Conservation (phyloP, 2,329 filamentous ascomycete species). For the Thyridium curvatum region DNA sequence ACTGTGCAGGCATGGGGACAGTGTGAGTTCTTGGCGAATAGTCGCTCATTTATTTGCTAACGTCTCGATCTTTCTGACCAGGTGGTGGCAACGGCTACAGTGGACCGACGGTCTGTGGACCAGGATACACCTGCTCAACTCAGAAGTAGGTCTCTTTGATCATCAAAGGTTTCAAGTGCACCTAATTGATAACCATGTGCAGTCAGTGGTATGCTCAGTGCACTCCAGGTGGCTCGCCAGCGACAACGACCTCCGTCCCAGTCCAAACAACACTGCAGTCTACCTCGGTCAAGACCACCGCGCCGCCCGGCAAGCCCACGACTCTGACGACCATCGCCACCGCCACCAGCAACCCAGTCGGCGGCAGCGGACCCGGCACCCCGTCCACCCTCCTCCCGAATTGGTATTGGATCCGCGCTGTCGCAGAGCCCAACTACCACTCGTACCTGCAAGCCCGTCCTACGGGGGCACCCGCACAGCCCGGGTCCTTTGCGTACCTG, state of each 20-base stretch:
- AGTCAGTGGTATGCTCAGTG: slow-evolving; percentile 11
- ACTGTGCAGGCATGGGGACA: too few species aligned
- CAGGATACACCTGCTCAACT: slow-evolving; percentile 12
- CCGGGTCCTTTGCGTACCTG: slow-evolving; percentile 25
- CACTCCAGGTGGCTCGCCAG: slow-evolving; percentile 4
- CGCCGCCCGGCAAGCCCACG: slow-evolving; percentile 5
- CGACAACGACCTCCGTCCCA: slow-evolving; percentile 1
- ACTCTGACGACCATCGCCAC: slow-evolving; percentile 4
- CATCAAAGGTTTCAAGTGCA: not conserved
- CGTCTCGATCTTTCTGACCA: too few species aligned
- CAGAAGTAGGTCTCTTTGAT: slow-evolving; percentile 9
- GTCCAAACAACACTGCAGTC: not conserved
- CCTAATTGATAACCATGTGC: not conserved
- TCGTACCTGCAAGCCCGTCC: slow-evolving; percentile 38
- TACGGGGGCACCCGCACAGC: slow-evolving; percentile 28
- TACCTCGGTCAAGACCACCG: slow-evolving; percentile 2
- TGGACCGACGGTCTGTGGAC: slow-evolving; percentile 10
- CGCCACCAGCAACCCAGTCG: slow-evolving; percentile 1
- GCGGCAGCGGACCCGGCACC: slow-evolving; percentile 1
- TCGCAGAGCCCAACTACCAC: slow-evolving; percentile 46
- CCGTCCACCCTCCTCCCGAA: slow-evolving; percentile 34
- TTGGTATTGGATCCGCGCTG: slow-evolving; percentile 48
- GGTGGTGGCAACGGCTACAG: slow-evolving; percentile 9
- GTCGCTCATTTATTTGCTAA: too few species aligned
- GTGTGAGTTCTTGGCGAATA: too few species aligned